phyloP scores from a whole-genome alignment of 2,329 filamentous ascomycete genomes.

The Aspergillus hiratsukae region DNA sequence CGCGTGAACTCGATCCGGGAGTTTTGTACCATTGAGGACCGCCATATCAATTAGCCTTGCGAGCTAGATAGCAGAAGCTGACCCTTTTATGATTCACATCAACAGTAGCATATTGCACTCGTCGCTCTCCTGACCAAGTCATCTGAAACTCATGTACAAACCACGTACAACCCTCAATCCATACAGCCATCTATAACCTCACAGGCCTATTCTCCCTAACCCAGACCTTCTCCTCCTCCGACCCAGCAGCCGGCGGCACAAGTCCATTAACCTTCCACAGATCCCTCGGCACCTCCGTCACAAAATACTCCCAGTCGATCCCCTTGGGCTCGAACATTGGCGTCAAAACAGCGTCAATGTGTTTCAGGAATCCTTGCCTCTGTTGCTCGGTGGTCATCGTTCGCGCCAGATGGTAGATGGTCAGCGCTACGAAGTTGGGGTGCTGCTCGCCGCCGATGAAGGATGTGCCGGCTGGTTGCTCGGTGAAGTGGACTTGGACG shows the following conservation, averaged over 20 bases:
- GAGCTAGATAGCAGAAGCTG: too few relatives aligned
- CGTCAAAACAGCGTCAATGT: constrained; percentile 13
- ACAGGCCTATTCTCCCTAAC: constrained; percentile 8
- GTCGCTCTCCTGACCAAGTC: too few relatives aligned
- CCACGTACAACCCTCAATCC: not conserved
- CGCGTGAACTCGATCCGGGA: too few relatives aligned
- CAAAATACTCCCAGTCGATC: constrained; percentile 19
- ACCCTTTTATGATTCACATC: too few relatives aligned
- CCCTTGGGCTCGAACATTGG: constrained; percentile 15
- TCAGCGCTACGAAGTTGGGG: not conserved
- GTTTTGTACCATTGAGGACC: too few relatives aligned
- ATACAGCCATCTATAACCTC: not conserved
- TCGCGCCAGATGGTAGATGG: constrained; percentile 6
- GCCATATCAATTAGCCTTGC: too few relatives aligned
- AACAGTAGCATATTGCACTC: too few relatives aligned
- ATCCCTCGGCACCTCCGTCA: constrained; percentile 16
- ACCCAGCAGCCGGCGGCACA: constrained; percentile 15
- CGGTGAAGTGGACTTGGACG: not conserved
- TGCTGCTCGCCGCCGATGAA: constrained; percentile 3
- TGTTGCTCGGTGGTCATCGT: constrained; percentile 2
- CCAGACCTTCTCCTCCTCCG: constrained; percentile 12
- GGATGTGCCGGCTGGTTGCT: not conserved
- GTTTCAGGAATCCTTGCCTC: not conserved
- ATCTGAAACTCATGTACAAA: not conserved
- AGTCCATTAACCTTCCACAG: constrained; percentile 23